These are phyloP conservation scores for Purpureocillium lavendulum DNA, from an alignment of 2,329 filamentous ascomycete genomes.

Conservation along the genomic window DNA sequence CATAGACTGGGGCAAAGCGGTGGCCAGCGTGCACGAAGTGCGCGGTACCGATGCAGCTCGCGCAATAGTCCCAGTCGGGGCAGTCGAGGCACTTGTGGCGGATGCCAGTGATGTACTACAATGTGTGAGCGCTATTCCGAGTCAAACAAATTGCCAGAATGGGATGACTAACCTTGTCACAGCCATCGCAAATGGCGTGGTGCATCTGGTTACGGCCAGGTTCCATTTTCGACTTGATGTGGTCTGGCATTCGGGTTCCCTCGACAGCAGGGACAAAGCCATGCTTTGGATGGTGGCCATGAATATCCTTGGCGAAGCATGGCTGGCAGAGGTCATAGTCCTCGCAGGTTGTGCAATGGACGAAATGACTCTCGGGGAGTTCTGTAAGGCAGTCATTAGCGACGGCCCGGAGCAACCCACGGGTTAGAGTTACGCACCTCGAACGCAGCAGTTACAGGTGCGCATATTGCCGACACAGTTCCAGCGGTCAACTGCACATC, in stretches of 20 bases:
- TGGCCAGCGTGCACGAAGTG: slow-evolving; percentile 68
- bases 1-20: slow-evolving; percentile 83
- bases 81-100: slow-evolving; percentile 96
- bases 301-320: slow-evolving; percentile 68
- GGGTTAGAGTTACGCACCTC: slow-evolving; percentile 16
- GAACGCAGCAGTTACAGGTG: slow-evolving; percentile 61
- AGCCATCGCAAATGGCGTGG: slow-evolving; percentile 89
- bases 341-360: slow-evolving; percentile 76
- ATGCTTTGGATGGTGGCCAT: slow-evolving; percentile 89
- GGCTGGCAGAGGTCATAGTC: slow-evolving; percentile 87
- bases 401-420: too few relatives aligned
- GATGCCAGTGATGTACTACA: slow-evolving; percentile 65
- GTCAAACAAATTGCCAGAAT: not conserved
- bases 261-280: slow-evolving; percentile 62
- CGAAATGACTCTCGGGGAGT: slow-evolving; percentile 68
- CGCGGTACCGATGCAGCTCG: slow-evolving; percentile 61
- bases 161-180: slow-evolving; percentile 46
- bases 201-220: slow-evolving; percentile 77
- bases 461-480: slow-evolving; percentile 33
- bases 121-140: not conserved
- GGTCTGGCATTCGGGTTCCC: slow-evolving; percentile 50
- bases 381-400: slow-evolving; percentile 32
- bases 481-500: slow-evolving; percentile 11
- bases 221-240: slow-evolving; percentile 60
- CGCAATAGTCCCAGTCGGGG: slow-evolving; percentile 96